phyloP scores from a whole-genome alignment of 306 rosid genomes.

The Lathyrus oleraceus region DNA sequence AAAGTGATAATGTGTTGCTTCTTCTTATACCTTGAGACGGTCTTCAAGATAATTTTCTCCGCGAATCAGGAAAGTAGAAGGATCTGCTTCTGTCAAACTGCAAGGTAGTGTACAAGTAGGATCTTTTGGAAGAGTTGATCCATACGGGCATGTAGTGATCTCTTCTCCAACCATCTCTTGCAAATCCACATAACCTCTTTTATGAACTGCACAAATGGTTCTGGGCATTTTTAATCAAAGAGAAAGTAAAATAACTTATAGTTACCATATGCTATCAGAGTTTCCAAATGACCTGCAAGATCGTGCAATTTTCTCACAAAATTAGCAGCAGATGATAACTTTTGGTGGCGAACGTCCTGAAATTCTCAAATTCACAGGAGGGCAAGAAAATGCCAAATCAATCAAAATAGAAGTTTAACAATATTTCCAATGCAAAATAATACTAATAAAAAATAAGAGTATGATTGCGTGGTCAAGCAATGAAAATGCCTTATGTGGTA shows the following conservation, averaged over 20 bases:
- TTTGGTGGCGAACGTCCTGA: conserved; percentile 56
- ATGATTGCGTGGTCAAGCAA: conserved; percentile 14
- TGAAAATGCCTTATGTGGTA: conserved; percentile 27
- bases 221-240: conserved; percentile 33
- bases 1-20: conserved; percentile 20
- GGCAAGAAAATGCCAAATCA: conserved; percentile 30
- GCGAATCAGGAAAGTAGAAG: conserved; percentile 85
- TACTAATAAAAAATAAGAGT: background rate
- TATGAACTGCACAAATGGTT: conserved; percentile 63
- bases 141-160: conserved; percentile 54
- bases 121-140: conserved; percentile 85
- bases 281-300: conserved; percentile 67
- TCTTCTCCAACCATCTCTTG: conserved; percentile 74
- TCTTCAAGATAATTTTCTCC: conserved; percentile 77
- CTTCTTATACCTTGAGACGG: conserved; percentile 60
- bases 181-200: conserved; percentile 77
- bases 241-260: conserved; percentile 34
- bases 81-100: conserved; percentile 80
- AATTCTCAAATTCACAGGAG: conserved; percentile 34
- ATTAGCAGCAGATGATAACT: conserved; percentile 74
- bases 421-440: conserved; percentile 20
- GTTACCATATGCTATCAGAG: conserved; percentile 24
- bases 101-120: conserved; percentile 67
- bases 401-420: conserved; percentile 35
- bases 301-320: conserved; percentile 83